Percentiles rank a stretch among this genome's conserved stretches.
Evolutionary conservation across 495 filamentous ascomycete species (phyloP).

Genomic region (Penicillium canescens): DNA sequence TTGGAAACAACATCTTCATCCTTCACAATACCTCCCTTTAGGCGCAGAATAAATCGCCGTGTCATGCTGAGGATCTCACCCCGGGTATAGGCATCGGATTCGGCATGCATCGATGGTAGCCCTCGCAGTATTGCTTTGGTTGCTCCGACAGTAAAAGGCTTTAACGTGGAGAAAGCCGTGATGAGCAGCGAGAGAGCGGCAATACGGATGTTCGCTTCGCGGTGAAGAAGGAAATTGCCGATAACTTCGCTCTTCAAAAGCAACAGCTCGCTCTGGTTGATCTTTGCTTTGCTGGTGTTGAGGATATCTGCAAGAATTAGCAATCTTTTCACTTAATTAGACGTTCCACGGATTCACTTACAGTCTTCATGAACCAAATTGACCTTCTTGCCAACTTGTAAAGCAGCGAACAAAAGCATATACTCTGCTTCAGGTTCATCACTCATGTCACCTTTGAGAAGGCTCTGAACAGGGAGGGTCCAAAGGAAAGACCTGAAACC

Average conservation of each 20-base stretch:
- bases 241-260: constrained; percentile 43
- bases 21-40: constrained; percentile 44
- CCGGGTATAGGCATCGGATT: constrained; percentile 80
- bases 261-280: constrained; percentile 16
- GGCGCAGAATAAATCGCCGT: constrained; percentile 65
- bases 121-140: constrained; percentile 60
- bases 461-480: constrained; percentile 38
- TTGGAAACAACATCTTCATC: constrained; percentile 16
- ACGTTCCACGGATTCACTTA: constrained; percentile 34
- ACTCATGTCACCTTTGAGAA: constrained; percentile 41
- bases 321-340: background rate
- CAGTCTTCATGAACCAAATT: constrained; percentile 74
- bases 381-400: constrained; percentile 77
- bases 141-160: constrained; percentile 61
- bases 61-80: constrained; percentile 70
- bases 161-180: constrained; percentile 66
- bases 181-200: constrained; percentile 75
- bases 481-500: constrained; percentile 60
- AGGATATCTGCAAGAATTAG: constrained; percentile 33
- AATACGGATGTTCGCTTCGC: constrained; percentile 63
- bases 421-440: constrained; percentile 51
- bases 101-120: constrained; percentile 69
- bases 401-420: constrained; percentile 62
- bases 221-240: constrained; percentile 59
- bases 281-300: constrained; percentile 18